Percentiles rank a stretch among this genome's conserved stretches.
These are phyloP conservation scores for Naganishia albida DNA, from an alignment of 1,284 basidiomycete genomes.

Conservation along the genomic window DNA sequence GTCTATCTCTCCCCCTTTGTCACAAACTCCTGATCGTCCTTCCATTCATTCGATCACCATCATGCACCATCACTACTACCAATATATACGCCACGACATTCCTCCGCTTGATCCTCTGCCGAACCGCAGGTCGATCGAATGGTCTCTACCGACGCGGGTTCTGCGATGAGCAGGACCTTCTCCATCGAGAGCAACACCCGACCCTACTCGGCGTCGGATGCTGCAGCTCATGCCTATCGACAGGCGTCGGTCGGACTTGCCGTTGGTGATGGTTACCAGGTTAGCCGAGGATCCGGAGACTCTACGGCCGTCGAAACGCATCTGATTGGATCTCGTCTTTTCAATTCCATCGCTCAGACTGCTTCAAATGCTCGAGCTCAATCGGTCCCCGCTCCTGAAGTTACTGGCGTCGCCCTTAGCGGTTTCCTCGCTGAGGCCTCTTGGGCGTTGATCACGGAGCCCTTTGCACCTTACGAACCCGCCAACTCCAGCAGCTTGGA, in stretches of 20 bases:
- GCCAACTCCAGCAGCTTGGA: conserved; percentile 5
- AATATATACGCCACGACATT: neutral
- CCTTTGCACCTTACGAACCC: conserved; percentile 30
- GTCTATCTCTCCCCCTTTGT: conserved; percentile 1
- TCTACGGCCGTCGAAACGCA: conserved; percentile 8
- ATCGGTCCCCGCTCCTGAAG: conserved; percentile 5
- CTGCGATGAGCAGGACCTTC: conserved; percentile 27
- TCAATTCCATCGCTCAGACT: conserved; percentile 17
- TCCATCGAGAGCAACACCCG: conserved; percentile 21
- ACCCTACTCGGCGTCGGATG: conserved; percentile 13
- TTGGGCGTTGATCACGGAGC: conserved; percentile 34
- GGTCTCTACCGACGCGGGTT: conserved; percentile 23
- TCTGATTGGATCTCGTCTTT: conserved; percentile 13
- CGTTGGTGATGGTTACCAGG: conserved; percentile 23
- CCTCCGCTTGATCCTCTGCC: neutral
- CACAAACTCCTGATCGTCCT: neutral
- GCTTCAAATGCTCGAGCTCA: conserved; percentile 3
- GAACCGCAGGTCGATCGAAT: conserved; percentile 20
- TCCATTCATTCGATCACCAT: conserved; percentile 8
- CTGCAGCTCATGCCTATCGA: neutral
- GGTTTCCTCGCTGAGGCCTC: conserved; percentile 36
- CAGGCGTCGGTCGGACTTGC: conserved; percentile 19
- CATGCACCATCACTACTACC: neutral
- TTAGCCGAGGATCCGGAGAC: conserved; percentile 15
- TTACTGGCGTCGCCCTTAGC: conserved; percentile 34